phyloP scores from a whole-genome alignment of 176 grass and related monocot species.

The Chloris gayana region DNA sequence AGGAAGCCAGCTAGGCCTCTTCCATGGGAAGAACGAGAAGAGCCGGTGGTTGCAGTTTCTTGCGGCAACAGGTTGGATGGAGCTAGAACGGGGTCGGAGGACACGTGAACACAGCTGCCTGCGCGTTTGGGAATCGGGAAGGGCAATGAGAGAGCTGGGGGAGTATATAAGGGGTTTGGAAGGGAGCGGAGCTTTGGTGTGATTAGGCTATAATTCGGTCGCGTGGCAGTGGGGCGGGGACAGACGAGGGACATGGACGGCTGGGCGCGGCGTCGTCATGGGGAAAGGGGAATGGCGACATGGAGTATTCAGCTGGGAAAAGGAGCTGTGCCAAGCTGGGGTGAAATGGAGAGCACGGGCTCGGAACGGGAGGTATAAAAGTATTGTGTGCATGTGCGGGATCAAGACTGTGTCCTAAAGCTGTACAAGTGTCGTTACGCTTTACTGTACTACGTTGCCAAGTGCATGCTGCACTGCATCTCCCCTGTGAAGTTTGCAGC shows the following conservation, averaged over 20 bases:
- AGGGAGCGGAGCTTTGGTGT: slow-evolving; percentile 48
- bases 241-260: not conserved
- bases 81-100: not conserved
- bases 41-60: slow-evolving; percentile 25
- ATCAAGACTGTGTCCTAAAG: not conserved
- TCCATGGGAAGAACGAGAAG: slow-evolving; percentile 26
- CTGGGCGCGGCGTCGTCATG: slow-evolving; percentile 2
- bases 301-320: slow-evolving; percentile 21
- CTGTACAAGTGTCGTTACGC: not conserved
- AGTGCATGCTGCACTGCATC: not conserved
- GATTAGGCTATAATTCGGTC: slow-evolving; percentile 69
- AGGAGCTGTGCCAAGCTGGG: slow-evolving; percentile 10
- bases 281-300: slow-evolving; percentile 16
- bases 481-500: not conserved
- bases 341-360: slow-evolving; percentile 30
- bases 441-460: not conserved
- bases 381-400: not conserved
- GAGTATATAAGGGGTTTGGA: slow-evolving; percentile 39
- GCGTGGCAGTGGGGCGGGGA: slow-evolving; percentile 29
- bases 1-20: not conserved
- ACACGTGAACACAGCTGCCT: slow-evolving; percentile 46
- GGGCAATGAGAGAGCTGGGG: not conserved
- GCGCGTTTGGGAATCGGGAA: slow-evolving; percentile 33
- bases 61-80: slow-evolving; percentile 30
- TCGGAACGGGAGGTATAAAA: slow-evolving; percentile 31